Evolutionary conservation across 2,329 filamentous ascomycete species (phyloP).

Genomic region (Hypocreales sp.): DNA sequence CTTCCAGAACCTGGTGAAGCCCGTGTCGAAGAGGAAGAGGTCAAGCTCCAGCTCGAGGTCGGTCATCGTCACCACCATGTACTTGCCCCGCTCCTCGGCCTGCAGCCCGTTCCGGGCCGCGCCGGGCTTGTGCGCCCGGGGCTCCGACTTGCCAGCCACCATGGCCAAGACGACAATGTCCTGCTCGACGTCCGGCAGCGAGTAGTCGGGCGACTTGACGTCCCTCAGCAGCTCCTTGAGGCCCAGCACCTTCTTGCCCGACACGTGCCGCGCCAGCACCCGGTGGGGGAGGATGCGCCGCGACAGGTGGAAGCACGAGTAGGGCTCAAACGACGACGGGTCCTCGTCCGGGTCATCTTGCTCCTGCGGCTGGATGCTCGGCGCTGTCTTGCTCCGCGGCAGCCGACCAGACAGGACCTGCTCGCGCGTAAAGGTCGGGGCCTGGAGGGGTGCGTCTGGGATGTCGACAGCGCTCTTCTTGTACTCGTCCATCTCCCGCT

Average conservation of each 20-base stretch:
- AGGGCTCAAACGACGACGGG: slow-evolving; percentile 58
- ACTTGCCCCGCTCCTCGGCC: slow-evolving; percentile 55
- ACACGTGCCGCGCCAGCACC: slow-evolving; percentile 61
- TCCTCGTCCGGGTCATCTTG: slow-evolving; percentile 4
- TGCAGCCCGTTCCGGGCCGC: slow-evolving; percentile 26
- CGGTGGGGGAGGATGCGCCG: slow-evolving; percentile 71
- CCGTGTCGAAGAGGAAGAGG: slow-evolving; percentile 79
- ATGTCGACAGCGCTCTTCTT: slow-evolving; percentile 41
- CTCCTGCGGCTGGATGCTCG: slow-evolving; percentile 11
- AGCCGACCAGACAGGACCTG: slow-evolving; percentile 35
- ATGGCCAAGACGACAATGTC: slow-evolving; percentile 85
- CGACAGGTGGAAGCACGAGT: slow-evolving; percentile 71
- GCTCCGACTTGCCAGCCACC: slow-evolving; percentile 76
- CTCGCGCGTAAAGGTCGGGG: slow-evolving; percentile 44
- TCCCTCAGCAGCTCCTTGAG: slow-evolving; percentile 68
- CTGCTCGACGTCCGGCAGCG: slow-evolving; percentile 66
- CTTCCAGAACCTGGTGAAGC: slow-evolving; percentile 89
- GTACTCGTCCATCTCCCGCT: slow-evolving; percentile 42
- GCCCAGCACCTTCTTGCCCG: slow-evolving; percentile 59
- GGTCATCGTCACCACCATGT: slow-evolving; percentile 80
- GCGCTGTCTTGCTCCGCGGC: slow-evolving; percentile 27
- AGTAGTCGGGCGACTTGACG: slow-evolving; percentile 71
- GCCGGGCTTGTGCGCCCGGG: slow-evolving; percentile 41
- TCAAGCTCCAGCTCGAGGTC: slow-evolving; percentile 87
- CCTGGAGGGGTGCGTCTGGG: slow-evolving; percentile 28